Evolutionary conservation across 2,329 filamentous ascomycete species (phyloP).

Genomic region (Fusarium odoratissimum): DNA sequence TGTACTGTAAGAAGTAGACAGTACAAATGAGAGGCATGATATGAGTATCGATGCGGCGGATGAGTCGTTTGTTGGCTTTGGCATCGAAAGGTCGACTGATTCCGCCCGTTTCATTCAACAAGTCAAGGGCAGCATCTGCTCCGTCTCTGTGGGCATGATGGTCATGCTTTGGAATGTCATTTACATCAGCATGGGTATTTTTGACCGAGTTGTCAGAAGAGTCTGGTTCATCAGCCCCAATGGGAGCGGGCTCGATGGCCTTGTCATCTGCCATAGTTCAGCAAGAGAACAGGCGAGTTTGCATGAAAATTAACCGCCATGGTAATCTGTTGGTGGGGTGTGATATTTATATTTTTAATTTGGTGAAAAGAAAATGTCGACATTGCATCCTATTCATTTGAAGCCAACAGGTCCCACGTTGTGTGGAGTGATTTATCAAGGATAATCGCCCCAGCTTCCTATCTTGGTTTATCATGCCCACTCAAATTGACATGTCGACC

Average conservation of each 20-base stretch:
- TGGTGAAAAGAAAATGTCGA: background rate
- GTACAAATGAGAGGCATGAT: conserved; percentile 42
- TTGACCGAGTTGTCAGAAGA: background rate
- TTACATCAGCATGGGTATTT: background rate
- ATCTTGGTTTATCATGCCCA: background rate
- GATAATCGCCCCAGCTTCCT: background rate
- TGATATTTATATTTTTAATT: background rate
- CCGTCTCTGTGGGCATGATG: background rate
- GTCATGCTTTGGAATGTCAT: background rate
- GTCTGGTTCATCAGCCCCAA: background rate
- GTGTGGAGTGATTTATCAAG: background rate
- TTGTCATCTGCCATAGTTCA: background rate
- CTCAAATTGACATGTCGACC: background rate
- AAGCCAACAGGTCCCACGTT: background rate
- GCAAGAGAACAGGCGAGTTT: background rate
- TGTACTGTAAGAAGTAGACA: conserved; percentile 42
- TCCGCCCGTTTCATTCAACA: conserved; percentile 24
- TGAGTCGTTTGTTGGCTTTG: conserved; percentile 22
- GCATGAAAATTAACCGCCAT: too few relatives aligned
- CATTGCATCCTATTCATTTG: background rate
- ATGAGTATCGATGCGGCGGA: conserved; percentile 37
- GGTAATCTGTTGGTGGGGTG: fast-evolving
- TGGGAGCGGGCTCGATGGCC: background rate
- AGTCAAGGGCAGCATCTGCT: conserved; percentile 33
- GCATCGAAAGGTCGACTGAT: conserved; percentile 20